Percentiles rank a stretch among this genome's conserved stretches.
These are phyloP conservation scores for Pneumocystis sp. DNA, from an alignment of 1,139 yeast genomes.

Conservation along the genomic window DNA sequence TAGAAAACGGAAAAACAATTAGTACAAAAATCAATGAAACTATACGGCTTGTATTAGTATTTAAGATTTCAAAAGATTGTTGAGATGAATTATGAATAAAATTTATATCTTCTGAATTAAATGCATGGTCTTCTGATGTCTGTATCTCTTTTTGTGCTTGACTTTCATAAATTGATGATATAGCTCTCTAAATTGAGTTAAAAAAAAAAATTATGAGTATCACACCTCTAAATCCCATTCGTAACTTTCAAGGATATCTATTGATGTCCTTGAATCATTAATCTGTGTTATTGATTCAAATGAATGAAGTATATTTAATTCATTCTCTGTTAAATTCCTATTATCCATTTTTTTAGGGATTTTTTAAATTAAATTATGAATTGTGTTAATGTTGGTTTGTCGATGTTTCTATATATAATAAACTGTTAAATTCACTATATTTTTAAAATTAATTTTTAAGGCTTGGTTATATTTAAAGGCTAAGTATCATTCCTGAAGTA, in stretches of 20 bases:
- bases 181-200: not conserved
- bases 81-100: not conserved
- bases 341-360: not conserved
- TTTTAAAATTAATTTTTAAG: not conserved
- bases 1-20: slow-evolving; percentile 22
- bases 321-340: not conserved
- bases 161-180: not conserved
- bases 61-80: not conserved
- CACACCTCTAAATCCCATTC: not conserved
- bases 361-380: not conserved
- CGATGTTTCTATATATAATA: not conserved
- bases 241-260: not conserved
- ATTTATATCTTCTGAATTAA: not conserved
- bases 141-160: not conserved
- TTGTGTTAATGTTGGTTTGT: not conserved
- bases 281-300: not conserved
- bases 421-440: not conserved
- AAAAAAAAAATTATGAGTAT: not conserved
- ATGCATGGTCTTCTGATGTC: not conserved
- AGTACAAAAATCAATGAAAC: slow-evolving; percentile 12
- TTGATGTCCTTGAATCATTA: not conserved
- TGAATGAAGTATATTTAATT: not conserved
- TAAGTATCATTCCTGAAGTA: not conserved
- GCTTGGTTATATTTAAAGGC: not conserved
- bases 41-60: not conserved